Base-by-base conservation (phyloP, 192 early-diverging fungal genomes). In the Backusella circina region DNA sequence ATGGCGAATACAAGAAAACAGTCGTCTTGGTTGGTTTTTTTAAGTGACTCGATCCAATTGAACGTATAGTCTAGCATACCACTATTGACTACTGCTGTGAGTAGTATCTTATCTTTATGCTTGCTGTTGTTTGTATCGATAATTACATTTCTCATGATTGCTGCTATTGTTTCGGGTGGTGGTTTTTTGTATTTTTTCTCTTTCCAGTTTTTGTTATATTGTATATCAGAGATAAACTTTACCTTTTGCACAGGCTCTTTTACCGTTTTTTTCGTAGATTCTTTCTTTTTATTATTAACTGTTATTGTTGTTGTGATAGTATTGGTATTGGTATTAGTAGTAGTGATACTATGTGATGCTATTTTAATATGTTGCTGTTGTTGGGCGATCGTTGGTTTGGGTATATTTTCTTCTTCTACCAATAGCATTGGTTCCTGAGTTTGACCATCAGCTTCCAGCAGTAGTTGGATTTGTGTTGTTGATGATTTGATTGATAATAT, bases 41-140 rank as follows among this genome's bases (percentile, higher is more conserved):
- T 61, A 10, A 83, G 67, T 1, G 82, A 83, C 35, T 77, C 78
- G 32, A 79, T 79, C 82, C 82, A 83, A 70, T 83, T 83, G 18
- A 83, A 44, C 4, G 82, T 80, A 72, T 80, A 83, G 37, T 83
- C 78, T 1, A 47, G 67, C 82, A 83, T 83, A 16, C 82, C 82
- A 15, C 33, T 61, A 64, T 80, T 83, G 23, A 68, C 78, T 10
- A 83, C 82, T 33, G 82, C 77, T 9, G 82, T 77, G 21, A 80
- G 77, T 75, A 81, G 32, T 16, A 81, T 32, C 8, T 44, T 66
- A 5, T 77, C 71, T 5, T 21, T 33, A 6, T 31, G 6, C 4
- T 47, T 74, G 13, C 9, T 28, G 33, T 26, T 50, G 8, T 26
- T 18, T 26, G 21, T 28, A 23, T 57, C 54, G 26, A 57, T 28